Evolutionary conservation across 140 eudicot genomes (phyloP).

Genomic region (Erigeron philadelphicus): DNA sequence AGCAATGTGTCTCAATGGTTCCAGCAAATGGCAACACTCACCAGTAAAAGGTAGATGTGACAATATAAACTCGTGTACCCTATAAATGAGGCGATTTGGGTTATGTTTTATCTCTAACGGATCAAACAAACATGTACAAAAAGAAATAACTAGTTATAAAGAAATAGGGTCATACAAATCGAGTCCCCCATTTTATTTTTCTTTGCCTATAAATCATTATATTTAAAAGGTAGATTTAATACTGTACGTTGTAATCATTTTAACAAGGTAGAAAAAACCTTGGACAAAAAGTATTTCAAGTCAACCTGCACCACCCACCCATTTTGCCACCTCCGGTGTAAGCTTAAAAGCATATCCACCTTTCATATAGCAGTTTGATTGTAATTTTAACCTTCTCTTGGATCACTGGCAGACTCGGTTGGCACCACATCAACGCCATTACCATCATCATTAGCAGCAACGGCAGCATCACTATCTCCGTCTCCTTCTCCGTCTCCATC

Average conservation of each 20-base stretch:
- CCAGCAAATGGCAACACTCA: background rate
- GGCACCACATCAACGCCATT: constrained; percentile 16
- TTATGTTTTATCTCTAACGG: no score
- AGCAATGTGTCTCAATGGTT: background rate
- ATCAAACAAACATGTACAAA: no score
- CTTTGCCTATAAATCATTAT: no score
- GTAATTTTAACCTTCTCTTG: constrained; percentile 22
- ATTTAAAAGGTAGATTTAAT: background rate
- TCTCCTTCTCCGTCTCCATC: background rate
- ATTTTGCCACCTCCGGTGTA: background rate
- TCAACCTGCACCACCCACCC: background rate
- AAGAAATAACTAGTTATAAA: no score
- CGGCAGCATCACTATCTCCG: constrained; percentile 1
- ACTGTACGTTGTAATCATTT: background rate
- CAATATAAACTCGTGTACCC: no score
- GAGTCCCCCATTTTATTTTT: no score
- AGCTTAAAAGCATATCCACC: background rate
- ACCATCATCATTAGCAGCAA: constrained; percentile 17
- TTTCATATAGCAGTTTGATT: constrained; percentile 26
- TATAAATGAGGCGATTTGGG: no score
- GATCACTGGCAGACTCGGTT: constrained; percentile 7
- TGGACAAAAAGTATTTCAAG: background rate
- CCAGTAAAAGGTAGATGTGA: no score
- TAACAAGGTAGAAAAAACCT: background rate
- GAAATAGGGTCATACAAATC: no score